Percentiles rank a stretch among this genome's conserved stretches.
phyloP scores from a whole-genome alignment of 2,329 filamentous ascomycete genomes.

The Lasiodiplodia sp. region DNA sequence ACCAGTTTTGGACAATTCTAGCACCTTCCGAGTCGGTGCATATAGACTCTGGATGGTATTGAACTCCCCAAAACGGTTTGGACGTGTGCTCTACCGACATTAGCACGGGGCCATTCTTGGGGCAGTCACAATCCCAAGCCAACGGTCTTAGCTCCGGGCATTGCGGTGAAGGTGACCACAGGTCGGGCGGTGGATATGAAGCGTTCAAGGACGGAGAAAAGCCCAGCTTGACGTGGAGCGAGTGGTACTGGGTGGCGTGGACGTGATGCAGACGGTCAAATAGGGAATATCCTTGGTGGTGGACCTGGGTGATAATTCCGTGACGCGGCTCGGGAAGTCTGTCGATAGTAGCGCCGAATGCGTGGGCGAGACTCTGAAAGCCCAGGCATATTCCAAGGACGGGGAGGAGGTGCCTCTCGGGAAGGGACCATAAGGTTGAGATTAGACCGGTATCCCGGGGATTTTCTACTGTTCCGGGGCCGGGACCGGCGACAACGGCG shows the following conservation, averaged over 20 bases:
- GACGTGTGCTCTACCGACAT: constrained; percentile 75
- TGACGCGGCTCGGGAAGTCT: constrained; percentile 77
- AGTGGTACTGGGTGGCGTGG: constrained; percentile 80
- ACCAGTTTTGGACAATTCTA: constrained; percentile 77
- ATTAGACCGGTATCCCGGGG: constrained; percentile 84
- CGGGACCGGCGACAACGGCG: constrained; percentile 88
- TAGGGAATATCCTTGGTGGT: constrained; percentile 67
- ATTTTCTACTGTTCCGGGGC: constrained; percentile 80
- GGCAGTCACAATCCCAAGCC: constrained; percentile 57
- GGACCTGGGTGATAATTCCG: constrained; percentile 76
- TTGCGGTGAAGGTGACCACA: constrained; percentile 48
- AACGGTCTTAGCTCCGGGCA: constrained; percentile 49
- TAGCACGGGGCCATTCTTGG: constrained; percentile 65
- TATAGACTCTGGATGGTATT: constrained; percentile 90
- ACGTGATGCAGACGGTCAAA: constrained; percentile 69
- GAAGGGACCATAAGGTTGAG: constrained; percentile 74
- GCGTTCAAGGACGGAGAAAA: constrained; percentile 41
- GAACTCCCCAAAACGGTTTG: constrained; percentile 84
- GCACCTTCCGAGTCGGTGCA: constrained; percentile 76
- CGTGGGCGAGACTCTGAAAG: constrained; percentile 80
- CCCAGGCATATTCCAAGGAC: constrained; percentile 89
- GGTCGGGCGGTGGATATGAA: constrained; percentile 37
- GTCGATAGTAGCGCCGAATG: constrained; percentile 71
- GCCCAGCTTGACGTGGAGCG: constrained; percentile 58
- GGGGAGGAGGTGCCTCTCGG: constrained; percentile 68